These are phyloP conservation scores for Phascolomyces articulosus DNA, from an alignment of 371 early-diverging fungal genomes.

Conservation along the genomic window DNA sequence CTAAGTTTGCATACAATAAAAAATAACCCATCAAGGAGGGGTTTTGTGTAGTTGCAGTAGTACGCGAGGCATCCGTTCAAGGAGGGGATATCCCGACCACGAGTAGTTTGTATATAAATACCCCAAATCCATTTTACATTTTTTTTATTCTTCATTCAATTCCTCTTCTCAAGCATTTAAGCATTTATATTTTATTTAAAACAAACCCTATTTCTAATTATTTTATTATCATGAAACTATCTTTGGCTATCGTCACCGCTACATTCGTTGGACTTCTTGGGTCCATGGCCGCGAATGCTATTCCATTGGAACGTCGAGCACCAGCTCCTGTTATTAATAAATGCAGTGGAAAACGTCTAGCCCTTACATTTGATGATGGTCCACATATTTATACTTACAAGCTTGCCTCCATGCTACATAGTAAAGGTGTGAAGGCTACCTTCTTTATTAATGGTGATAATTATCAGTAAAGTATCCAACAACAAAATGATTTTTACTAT, in stretches of 20 bases:
- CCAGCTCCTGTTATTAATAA: constrained; percentile 8
- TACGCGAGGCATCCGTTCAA: too few species aligned
- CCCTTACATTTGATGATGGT: constrained; percentile 65
- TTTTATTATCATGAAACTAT: neutral
- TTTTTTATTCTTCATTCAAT: too few species aligned
- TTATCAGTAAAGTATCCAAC: constrained; percentile 27
- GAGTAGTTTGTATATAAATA: too few species aligned
- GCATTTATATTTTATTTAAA: too few species aligned
- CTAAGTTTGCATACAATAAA: too few species aligned
- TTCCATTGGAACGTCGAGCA: constrained; percentile 5
- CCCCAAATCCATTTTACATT: too few species aligned
- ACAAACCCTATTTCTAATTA: too few species aligned
- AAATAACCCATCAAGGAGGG: too few species aligned
- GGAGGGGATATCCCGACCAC: too few species aligned
- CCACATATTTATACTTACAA: constrained; percentile 44
- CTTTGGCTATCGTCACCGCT: neutral
- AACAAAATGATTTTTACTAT: neutral
- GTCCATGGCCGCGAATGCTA: neutral
- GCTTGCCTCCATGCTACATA: constrained; percentile 38
- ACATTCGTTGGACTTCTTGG: neutral
- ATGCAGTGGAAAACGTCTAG: constrained; percentile 52
- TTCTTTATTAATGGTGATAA: constrained; percentile 68
- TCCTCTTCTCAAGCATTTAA: too few species aligned
- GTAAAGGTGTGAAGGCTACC: constrained; percentile 52
- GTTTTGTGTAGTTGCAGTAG: too few species aligned